Evolutionary conservation across 164 flowering plant species (phyloP).

Genomic region (Vitis rotundifolia): DNA sequence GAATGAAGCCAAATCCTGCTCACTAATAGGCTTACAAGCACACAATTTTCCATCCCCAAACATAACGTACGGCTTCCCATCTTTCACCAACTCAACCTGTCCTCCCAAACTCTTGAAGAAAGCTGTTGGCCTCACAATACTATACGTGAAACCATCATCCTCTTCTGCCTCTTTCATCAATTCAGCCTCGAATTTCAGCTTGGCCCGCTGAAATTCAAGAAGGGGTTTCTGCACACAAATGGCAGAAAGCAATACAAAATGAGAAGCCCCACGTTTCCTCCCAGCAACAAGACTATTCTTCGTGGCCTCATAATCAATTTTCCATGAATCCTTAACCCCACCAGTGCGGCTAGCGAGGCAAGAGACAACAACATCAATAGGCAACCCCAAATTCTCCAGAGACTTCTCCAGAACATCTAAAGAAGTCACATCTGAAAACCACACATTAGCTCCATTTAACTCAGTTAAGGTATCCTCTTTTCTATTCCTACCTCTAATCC

Average conservation of each 20-base stretch:
- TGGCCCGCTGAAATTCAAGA: conserved; percentile 88
- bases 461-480: conserved; percentile 61
- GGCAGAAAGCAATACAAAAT: conserved; percentile 90
- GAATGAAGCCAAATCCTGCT: conserved; percentile 82
- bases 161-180: conserved; percentile 53
- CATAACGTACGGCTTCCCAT: conserved; percentile 96
- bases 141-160: conserved; percentile 59
- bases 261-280: conserved; percentile 64
- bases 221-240: conserved; percentile 94
- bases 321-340: conserved; percentile 90
- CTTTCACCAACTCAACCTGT: conserved; percentile 90
- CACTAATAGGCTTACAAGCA: conserved; percentile 95
- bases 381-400: conserved; percentile 41
- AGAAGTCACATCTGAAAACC: conserved; percentile 79
- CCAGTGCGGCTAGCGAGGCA: conserved; percentile 90
- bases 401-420: conserved; percentile 55
- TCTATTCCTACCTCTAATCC: conserved; percentile 62
- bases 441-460: conserved; percentile 68
- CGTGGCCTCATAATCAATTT: conserved; percentile 89
- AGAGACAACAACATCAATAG: conserved; percentile 82
- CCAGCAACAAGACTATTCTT: conserved; percentile 83
- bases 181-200: conserved; percentile 85
- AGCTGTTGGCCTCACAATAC: conserved; percentile 96
- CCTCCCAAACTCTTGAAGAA: conserved; percentile 95
- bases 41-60: conserved; percentile 93